phyloP scores from a whole-genome alignment of 768 basidiomycete genomes.

The Strobilomyces echinocephalus region DNA sequence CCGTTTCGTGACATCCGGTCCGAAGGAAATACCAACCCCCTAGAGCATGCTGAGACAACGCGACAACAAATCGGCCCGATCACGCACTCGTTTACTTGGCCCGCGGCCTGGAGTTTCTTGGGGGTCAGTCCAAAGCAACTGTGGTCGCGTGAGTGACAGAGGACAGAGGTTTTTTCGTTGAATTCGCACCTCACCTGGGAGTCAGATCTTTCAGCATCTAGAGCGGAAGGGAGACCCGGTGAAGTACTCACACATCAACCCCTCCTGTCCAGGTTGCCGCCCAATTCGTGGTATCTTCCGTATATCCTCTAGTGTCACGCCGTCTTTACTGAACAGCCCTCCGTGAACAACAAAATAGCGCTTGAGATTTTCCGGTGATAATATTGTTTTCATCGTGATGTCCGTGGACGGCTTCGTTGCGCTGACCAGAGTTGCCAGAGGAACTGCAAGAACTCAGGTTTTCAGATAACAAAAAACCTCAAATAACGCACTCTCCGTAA shows the following conservation, averaged over 20 bases:
- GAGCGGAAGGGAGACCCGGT: slow-evolving; percentile 1
- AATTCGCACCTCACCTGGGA: slow-evolving; percentile 55
- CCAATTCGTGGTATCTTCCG: slow-evolving; percentile 84
- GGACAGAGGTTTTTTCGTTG: neutral
- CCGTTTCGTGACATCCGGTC: slow-evolving; percentile 84
- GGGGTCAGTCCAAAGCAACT: slow-evolving; percentile 96
- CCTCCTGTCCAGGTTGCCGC: slow-evolving; percentile 89
- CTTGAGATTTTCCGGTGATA: slow-evolving; percentile 77
- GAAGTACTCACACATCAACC: slow-evolving; percentile 77
- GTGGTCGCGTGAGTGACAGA: slow-evolving; percentile 12
- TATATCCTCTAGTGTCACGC: slow-evolving; percentile 90
- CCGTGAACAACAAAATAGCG: slow-evolving; percentile 96
- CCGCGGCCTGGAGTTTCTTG: slow-evolving; percentile 86
- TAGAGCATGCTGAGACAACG: slow-evolving; percentile 28
- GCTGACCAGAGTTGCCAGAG: slow-evolving; percentile 80
- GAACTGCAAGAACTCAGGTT: slow-evolving; percentile 51
- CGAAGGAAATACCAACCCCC: slow-evolving; percentile 96
- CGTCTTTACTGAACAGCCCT: slow-evolving; percentile 92
- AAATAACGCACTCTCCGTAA: slow-evolving; percentile 67
- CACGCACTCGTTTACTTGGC: slow-evolving; percentile 88
- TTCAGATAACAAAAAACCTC: neutral
- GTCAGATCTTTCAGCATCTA: slow-evolving; percentile 7
- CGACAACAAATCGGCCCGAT: slow-evolving; percentile 3
- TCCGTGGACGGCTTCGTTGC: slow-evolving; percentile 56
- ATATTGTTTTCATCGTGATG: slow-evolving; percentile 48